A percentile compares a stretch with the other conserved stretches of the same genome.
These are phyloP conservation scores for Aspergillus incahuasiensis DNA, from an alignment of 495 filamentous ascomycete genomes.

Conservation along the genomic window DNA sequence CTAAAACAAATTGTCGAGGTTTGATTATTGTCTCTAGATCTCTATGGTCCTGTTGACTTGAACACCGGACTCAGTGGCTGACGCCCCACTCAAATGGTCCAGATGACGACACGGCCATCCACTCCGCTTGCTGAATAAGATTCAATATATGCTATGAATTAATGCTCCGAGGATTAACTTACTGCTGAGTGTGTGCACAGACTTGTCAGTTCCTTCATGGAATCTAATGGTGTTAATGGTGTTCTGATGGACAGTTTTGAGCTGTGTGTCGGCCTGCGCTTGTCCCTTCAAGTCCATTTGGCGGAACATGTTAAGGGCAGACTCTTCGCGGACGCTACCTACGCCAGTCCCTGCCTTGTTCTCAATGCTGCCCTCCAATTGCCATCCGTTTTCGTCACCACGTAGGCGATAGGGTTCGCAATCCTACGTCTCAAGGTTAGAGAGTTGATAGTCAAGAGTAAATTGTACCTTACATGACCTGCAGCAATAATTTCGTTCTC, in stretches of 20 bases:
- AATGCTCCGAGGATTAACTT: conserved; percentile 36
- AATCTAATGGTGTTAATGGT: conserved; percentile 79
- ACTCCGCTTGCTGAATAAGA: conserved; percentile 70
- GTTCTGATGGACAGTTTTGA: conserved; percentile 97
- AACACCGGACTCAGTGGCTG: neutral
- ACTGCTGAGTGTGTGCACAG: conserved; percentile 82
- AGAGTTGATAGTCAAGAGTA: neutral
- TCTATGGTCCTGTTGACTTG: neutral
- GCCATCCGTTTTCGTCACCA: conserved; percentile 81
- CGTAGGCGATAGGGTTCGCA: conserved; percentile 90
- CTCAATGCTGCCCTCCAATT: conserved; percentile 79
- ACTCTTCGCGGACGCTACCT: conserved; percentile 64
- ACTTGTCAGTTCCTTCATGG: conserved; percentile 61
- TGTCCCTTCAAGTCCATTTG: conserved; percentile 98
- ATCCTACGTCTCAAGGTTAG: conserved; percentile 46
- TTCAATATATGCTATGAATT: conserved; percentile 33
- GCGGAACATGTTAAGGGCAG: conserved; percentile 96
- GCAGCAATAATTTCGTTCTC: conserved; percentile 94
- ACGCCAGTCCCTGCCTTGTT: conserved; percentile 46
- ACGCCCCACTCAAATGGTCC: conserved; percentile 34
- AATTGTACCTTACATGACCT: conserved; percentile 59
- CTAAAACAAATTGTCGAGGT: no score
- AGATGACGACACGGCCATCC: conserved; percentile 91
- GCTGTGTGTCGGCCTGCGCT: conserved; percentile 77
- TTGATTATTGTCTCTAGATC: no score